Conservation (phyloP, 2,329 filamentous ascomycete genomes). For the Sporothrix brunneoviolacea region DNA sequence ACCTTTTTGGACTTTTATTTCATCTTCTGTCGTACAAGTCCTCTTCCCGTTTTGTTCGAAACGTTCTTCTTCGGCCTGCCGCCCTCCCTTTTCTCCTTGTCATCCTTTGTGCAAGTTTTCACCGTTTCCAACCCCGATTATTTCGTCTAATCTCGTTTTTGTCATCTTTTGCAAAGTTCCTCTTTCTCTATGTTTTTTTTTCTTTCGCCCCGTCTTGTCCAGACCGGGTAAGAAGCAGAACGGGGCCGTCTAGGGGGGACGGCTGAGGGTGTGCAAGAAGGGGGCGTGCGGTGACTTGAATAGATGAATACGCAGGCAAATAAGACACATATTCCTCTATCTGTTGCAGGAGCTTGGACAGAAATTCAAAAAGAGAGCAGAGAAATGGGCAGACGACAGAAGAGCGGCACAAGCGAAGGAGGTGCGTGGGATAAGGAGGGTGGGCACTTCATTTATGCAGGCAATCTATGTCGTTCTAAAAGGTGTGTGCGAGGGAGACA, state of each 20-base stretch:
- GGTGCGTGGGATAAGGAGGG: not conserved
- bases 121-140: not conserved
- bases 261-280: not conserved
- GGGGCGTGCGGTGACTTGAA: not conserved
- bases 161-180: too few relatives aligned
- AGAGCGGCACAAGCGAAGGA: not conserved
- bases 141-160: not conserved
- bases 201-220: not conserved
- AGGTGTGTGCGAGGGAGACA: not conserved
- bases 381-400: too few relatives aligned
- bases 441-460: not conserved
- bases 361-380: not conserved
- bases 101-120: not conserved
- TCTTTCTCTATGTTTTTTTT: not conserved
- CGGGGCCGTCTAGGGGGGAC: not conserved
- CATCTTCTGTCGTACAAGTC: too few relatives aligned
- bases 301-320: constrained; percentile 1
- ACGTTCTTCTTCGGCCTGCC: not conserved
- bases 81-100: not conserved
- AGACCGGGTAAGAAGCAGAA: constrained; percentile 2
- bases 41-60: constrained; percentile 3
- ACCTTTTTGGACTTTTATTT: too few relatives aligned
- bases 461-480: not conserved
- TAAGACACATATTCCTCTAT: not conserved
- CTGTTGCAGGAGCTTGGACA: not conserved